Evolutionary conservation across 2,329 filamentous ascomycete species (phyloP), one percentile per base, ranked within the genome.

Genomic region (Talaromyces sp.): DNA sequence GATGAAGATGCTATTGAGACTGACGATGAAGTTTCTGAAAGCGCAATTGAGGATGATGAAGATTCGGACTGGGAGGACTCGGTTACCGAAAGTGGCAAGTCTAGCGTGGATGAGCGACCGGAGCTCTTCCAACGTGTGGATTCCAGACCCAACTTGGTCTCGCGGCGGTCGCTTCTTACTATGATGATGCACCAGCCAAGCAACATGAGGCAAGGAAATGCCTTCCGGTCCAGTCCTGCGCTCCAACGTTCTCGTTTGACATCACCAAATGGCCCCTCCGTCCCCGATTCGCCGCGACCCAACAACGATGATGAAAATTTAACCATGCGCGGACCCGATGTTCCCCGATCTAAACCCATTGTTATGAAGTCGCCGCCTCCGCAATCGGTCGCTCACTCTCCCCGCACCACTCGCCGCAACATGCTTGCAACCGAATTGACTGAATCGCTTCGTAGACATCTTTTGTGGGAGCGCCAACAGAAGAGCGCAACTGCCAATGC

Each of bases 361-460:
- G 84, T 87, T 65, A 84, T 87, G 67, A 87, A 85, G 13, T 83
- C 87, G 17, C 82, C 82, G n/a, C 86, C 86, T 52, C 78, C 78
- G 5, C 85, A 89, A 60, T 88, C 90, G 50, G 85, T 86, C 24
- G 89, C 91, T 1, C 82, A 96, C 60, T 97, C 94, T 4, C 94
- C 94, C 3, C 86, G 91, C 52, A 97, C 93, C 0, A 97, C 92
- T 0, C 85, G 94, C 47, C 85, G 92, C 55, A 95, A 97, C 74
- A 99, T 99, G 94, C 82, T 99, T 51, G 88, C 90, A 8, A 95
- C 90, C 0, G 94, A 99, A 76, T 80, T 99, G 49, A 97, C 93
- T 2, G 91, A 96, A 70, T 96, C 91, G 19, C 85, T 99, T 3
- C 86, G 94, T 19, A 89, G 91, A 63, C 90, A 97, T 65, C 86